phyloP scores from a whole-genome alignment of 371 early-diverging fungal species.

The Zychaea mexicana region DNA sequence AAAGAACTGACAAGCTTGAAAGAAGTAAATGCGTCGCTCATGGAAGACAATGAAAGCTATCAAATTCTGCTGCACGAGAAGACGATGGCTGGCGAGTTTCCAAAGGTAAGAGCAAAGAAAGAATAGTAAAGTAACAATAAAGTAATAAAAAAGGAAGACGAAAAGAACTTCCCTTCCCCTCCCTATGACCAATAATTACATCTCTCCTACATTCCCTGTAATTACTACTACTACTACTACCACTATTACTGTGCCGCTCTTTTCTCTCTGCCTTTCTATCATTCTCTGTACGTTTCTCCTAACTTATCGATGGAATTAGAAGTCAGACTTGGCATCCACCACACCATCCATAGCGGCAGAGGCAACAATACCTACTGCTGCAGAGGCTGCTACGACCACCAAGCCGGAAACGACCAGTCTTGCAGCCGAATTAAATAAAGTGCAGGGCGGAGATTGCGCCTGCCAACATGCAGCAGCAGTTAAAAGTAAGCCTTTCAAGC shows the following conservation, averaged over 20 bases:
- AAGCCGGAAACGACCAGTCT: constrained; percentile 2
- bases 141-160: too few relatives aligned
- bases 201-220: too few relatives aligned
- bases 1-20: constrained; percentile 55
- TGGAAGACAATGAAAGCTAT: constrained; percentile 86
- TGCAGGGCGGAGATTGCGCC: constrained; percentile 4
- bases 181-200: too few relatives aligned
- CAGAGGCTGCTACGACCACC: not conserved
- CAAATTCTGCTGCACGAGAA: constrained; percentile 79
- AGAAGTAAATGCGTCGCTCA: constrained; percentile 63
- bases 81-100: constrained; percentile 76
- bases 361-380: not conserved
- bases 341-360: not conserved
- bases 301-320: not conserved
- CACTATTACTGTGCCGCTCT: too few relatives aligned
- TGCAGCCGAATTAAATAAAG: constrained; percentile 16
- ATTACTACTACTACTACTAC: too few relatives aligned
- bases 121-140: too few relatives aligned
- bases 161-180: too few relatives aligned
- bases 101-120: constrained; percentile 36
- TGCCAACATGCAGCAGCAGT: constrained; percentile 10
- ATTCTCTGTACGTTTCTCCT: not conserved
- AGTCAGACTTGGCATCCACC: not conserved
- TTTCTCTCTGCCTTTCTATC: too few relatives aligned
- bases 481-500: constrained; percentile 5